Evolutionary conservation across 495 filamentous ascomycete species (phyloP), one percentile per base, ranked within the genome.

Genomic region (Aspergillus sclerotiicarbonarius): DNA sequence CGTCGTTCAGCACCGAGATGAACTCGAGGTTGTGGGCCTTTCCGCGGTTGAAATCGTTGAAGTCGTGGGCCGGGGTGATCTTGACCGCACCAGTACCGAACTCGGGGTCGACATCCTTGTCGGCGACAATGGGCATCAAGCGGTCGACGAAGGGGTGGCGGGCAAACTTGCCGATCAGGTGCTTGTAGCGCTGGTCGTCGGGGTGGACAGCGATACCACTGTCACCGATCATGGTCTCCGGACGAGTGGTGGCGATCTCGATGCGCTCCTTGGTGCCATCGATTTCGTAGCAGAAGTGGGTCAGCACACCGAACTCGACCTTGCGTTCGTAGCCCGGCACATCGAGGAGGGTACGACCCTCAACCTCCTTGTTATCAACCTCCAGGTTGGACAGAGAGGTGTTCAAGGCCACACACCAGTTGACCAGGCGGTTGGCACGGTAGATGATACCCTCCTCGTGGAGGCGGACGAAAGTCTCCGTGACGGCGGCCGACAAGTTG

Each of bases 141-240:
- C 88, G 74, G 53, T 83, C 82, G 25, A 90, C 74, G 65, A 92
- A 88, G 20, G 89, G 89, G 64, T 92, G 89, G 55, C 76, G 71
- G 19, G 86, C 89, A 47, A 76, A 79, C 72, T 88, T 89, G 61
- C 88, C 89, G 46, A 90, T 78, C 50, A 91, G 73, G 67, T 90
- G 83, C 70, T 81, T 65, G 60, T 80, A 73, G 53, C 77, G 75
- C 62, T 84, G 84, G 74, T 90, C 89, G 32, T 84, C 78, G 19
- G 89, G 89, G 68, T 91, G 86, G 15, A 92, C 89, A 53, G 89
- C 89, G 63, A 92, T 85, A 71, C 83, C 89, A 53, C 80, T 82
- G 71, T 92, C 89, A 66, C 89, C 89, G 16, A 90, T 79, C 84
- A 92, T 90, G n/a, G 89, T 92, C 72, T 92, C 89, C 8, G 82